A percentile compares a stretch with the other conserved stretches of the same genome.
These are phyloP conservation scores for Auricularia auricula-judae DNA, from an alignment of 768 basidiomycete species.

Conservation along the genomic window DNA sequence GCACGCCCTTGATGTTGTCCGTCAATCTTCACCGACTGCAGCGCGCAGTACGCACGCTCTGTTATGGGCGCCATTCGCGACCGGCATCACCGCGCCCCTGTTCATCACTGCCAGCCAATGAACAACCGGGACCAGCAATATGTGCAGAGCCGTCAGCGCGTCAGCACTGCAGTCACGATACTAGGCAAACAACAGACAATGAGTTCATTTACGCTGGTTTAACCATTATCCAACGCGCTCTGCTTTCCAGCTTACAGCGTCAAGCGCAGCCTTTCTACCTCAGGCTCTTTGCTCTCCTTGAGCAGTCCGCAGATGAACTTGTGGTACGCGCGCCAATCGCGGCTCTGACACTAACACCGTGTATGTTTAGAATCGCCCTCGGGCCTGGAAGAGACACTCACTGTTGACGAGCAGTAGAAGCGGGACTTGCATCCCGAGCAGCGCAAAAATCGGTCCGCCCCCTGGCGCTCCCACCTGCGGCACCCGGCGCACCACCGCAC, in stretches of 20 bases:
- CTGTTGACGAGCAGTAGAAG: not conserved
- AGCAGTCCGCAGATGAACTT: not conserved
- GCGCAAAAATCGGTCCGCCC: not conserved
- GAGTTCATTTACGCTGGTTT: no score
- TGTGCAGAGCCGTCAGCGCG: no score
- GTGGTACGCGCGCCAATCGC: not conserved
- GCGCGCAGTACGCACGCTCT: no score
- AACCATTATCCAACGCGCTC: no score
- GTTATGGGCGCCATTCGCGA: no score
- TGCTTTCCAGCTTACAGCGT: not conserved
- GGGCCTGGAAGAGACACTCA: not conserved
- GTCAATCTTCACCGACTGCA: no score
- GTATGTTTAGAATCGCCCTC: not conserved
- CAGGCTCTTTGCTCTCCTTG: not conserved
- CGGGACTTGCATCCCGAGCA: not conserved
- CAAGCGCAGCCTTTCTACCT: not conserved
- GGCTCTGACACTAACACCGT: not conserved
- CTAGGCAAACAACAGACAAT: no score
- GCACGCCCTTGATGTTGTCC: no score
- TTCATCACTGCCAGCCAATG: no score
- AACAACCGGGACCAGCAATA: no score
- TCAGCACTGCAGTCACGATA: no score
- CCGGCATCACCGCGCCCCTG: no score
- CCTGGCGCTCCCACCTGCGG: not conserved
- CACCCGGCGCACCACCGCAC: not conserved